Percentiles rank a stretch among this genome's conserved stretches.
phyloP scores from a whole-genome alignment of 257 asterid genomes.

The Pogostemon cablin region DNA sequence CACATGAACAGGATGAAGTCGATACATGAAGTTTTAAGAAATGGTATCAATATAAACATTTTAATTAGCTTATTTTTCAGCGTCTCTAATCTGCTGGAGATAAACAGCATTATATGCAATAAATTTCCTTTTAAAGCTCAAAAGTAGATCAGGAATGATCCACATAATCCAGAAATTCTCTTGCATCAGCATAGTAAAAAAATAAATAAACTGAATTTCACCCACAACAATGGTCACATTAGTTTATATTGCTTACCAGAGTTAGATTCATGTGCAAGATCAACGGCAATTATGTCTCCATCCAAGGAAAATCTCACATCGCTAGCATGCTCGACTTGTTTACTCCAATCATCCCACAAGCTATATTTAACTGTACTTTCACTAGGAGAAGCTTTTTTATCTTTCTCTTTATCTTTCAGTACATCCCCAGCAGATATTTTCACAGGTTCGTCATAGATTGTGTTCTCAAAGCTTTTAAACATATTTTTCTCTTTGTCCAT shows the following conservation, averaged over 20 bases:
- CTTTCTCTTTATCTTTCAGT: constrained; percentile 34
- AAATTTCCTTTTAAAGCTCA: constrained; percentile 2
- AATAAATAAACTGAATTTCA: constrained; percentile 17
- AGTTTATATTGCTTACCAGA: constrained; percentile 46
- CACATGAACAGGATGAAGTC: neutral
- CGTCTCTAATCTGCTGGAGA: neutral
- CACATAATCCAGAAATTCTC: neutral
- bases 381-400: constrained; percentile 32
- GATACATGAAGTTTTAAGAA: constrained; percentile 5
- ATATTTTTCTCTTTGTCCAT: constrained; percentile 34
- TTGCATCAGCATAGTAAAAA: neutral
- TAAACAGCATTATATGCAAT: neutral
- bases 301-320: constrained; percentile 77
- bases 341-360: constrained; percentile 84
- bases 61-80: neutral
- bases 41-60: neutral
- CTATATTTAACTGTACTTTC: constrained; percentile 39
- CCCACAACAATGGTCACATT: constrained; percentile 3
- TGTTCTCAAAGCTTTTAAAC: constrained; percentile 35
- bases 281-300: constrained; percentile 55
- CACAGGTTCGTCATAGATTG: constrained; percentile 38
- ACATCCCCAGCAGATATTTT: constrained; percentile 34
- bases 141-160: neutral
- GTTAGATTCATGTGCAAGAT: constrained; percentile 39
- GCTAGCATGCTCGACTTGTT: constrained; percentile 81